Conservation (phyloP, 495 filamentous ascomycete species). For the Podospora appendiculata region DNA sequence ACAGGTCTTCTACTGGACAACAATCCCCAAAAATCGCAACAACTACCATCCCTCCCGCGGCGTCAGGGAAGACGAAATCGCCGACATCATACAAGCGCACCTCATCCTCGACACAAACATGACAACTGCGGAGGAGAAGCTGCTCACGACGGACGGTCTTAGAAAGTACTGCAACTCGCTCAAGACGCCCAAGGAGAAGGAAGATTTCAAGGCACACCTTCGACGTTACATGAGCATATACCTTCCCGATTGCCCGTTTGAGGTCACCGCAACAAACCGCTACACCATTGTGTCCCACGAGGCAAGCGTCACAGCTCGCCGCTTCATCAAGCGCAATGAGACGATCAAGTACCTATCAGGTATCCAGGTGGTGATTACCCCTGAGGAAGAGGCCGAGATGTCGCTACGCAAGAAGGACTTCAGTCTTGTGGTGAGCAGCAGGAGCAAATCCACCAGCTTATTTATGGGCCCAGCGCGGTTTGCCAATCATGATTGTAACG, state of each 20-base stretch:
- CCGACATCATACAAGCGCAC: slow-evolving; percentile 66
- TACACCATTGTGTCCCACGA: slow-evolving; percentile 89
- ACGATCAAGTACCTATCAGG: slow-evolving; percentile 85
- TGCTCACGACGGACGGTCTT: slow-evolving; percentile 67
- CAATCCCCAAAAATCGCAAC: slow-evolving; percentile 85
- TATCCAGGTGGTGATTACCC: slow-evolving; percentile 81
- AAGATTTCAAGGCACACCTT: slow-evolving; percentile 80
- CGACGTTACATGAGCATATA: slow-evolving; percentile 91
- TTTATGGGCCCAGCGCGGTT: slow-evolving; percentile 95
- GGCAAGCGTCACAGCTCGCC: slow-evolving; percentile 78
- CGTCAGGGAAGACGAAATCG: slow-evolving; percentile 71
- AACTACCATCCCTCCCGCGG: slow-evolving; percentile 80
- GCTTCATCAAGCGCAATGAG: slow-evolving; percentile 68
- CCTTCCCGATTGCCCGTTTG: slow-evolving; percentile 84
- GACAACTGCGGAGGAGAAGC: slow-evolving; percentile 56
- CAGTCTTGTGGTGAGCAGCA: slow-evolving; percentile 87
- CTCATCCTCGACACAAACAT: slow-evolving; percentile 70
- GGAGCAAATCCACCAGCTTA: slow-evolving; percentile 78
- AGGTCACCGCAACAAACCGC: slow-evolving; percentile 88
- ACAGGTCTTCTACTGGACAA: slow-evolving; percentile 92
- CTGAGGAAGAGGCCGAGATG: slow-evolving; percentile 78
- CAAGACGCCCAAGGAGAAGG: slow-evolving; percentile 68
- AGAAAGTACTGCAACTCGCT: slow-evolving; percentile 59
- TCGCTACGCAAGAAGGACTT: slow-evolving; percentile 79
- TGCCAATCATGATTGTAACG: slow-evolving; percentile 93